Conservation (phyloP, 164 flowering plant genomes). For the Cinnamomum micranthum region DNA sequence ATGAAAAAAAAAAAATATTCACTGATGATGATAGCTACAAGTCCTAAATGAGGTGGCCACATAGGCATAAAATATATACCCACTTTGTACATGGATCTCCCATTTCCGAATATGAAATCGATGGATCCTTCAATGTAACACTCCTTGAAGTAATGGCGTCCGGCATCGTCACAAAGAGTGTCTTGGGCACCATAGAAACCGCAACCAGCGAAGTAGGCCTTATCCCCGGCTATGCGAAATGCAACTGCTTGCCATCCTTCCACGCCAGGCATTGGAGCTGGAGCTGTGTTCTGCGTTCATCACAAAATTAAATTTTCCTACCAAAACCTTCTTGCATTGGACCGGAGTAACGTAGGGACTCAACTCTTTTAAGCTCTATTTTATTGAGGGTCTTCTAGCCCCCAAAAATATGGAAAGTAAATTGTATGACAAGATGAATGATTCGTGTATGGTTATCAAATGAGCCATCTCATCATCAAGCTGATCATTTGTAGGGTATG, state of each 20-base stretch:
- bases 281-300: conserved; percentile 73
- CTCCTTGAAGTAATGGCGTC: conserved; percentile 92
- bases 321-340: neutral
- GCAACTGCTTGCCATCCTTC: conserved; percentile 97
- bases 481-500: neutral
- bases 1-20: too few species aligned
- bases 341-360: too few species aligned
- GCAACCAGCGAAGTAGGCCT: conserved; percentile 78
- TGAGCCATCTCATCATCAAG: neutral
- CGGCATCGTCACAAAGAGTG: conserved; percentile 88
- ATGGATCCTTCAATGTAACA: conserved; percentile 94
- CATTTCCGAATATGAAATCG: conserved; percentile 96
- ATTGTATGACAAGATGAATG: too few species aligned
- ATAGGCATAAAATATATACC: conserved; percentile 1
- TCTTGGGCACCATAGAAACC: conserved; percentile 94
- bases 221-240: conserved; percentile 87
- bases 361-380: too few species aligned
- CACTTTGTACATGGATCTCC: conserved; percentile 92
- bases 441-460: neutral
- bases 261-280: conserved; percentile 94
- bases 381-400: too few species aligned
- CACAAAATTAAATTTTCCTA: too few species aligned
- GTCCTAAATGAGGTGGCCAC: neutral
- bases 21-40: too few species aligned
- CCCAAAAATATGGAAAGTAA: too few species aligned